Percentiles rank a stretch among this genome's conserved stretches.
Conservation (phyloP, 345 rosid genomes). For the Citrus sinensis region DNA sequence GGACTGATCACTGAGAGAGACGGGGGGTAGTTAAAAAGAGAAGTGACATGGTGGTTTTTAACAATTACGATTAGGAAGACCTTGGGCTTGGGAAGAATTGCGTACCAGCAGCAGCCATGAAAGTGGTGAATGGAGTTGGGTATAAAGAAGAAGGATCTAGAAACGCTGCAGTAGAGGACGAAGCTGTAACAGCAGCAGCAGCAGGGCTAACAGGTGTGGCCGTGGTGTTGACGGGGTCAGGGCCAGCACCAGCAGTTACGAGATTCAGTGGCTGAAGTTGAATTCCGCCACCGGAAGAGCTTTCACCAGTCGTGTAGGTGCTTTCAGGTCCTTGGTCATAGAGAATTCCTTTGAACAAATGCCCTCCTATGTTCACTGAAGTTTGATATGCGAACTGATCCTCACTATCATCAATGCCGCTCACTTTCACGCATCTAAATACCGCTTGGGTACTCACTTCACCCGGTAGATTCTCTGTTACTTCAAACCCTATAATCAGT, state of each 20-base stretch:
- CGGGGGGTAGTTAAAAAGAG: slow-evolving; percentile 3
- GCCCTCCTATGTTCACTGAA: slow-evolving; percentile 81
- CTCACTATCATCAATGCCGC: slow-evolving; percentile 58
- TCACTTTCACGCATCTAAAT: slow-evolving; percentile 78
- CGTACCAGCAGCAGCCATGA: slow-evolving; percentile 55
- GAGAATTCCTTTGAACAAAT: slow-evolving; percentile 83
- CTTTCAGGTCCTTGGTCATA: slow-evolving; percentile 86
- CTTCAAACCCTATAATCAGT: slow-evolving; percentile 56
- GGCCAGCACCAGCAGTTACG: slow-evolving; percentile 18
- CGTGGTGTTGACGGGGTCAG: not conserved
- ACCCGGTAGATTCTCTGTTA: slow-evolving; percentile 60
- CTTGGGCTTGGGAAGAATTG: slow-evolving; percentile 64
- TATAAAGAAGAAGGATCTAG: slow-evolving; percentile 55
- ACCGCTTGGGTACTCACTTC: slow-evolving; percentile 67
- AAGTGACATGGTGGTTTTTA: not conserved
- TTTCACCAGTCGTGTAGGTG: slow-evolving; percentile 41
- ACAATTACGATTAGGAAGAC: slow-evolving; percentile 13
- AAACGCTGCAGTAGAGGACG: slow-evolving; percentile 27
- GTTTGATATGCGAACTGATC: slow-evolving; percentile 89
- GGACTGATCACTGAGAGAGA: not conserved
- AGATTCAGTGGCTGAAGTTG: slow-evolving; percentile 24
- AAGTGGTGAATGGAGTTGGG: slow-evolving; percentile 48
- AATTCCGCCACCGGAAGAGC: slow-evolving; percentile 52
- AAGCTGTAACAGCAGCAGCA: slow-evolving; percentile 12
- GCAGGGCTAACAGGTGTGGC: slow-evolving; percentile 14